These are phyloP conservation scores for Penicillium sp. DNA, from an alignment of 2,329 filamentous ascomycete species.

Conservation along the genomic window DNA sequence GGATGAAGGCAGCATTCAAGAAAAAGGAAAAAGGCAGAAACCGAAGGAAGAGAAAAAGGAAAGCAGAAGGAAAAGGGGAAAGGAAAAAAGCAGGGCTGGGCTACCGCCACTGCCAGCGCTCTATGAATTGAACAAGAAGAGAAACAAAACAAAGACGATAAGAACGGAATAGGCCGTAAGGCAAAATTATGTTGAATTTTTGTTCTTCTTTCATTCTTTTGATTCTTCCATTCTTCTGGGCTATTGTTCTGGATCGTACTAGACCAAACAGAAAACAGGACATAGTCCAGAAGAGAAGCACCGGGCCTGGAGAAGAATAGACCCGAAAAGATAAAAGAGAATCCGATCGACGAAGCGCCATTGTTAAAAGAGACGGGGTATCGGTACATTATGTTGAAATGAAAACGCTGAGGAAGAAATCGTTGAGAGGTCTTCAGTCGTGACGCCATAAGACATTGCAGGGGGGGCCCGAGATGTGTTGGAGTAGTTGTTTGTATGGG, in stretches of 20 bases:
- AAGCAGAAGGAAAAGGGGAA: neutral
- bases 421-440: constrained; percentile 45
- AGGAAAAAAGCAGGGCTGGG: neutral
- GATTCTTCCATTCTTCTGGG: constrained; percentile 10
- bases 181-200: constrained; percentile 28
- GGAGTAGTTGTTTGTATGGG: constrained; percentile 21
- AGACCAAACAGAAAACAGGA: constrained; percentile 13
- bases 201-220: constrained; percentile 15
- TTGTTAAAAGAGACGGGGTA: constrained; percentile 37
- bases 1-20: neutral
- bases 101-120: constrained; percentile 12
- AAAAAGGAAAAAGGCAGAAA: neutral
- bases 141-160: constrained; percentile 4
- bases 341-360: constrained; percentile 27
- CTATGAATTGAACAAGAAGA: constrained; percentile 14
- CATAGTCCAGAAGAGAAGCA: constrained; percentile 21
- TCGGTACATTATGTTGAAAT: constrained; percentile 43
- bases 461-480: constrained; percentile 26
- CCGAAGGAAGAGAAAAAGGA: neutral
- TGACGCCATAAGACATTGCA: constrained; percentile 41
- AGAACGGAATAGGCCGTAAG: constrained; percentile 2
- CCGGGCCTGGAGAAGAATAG: constrained; percentile 16
- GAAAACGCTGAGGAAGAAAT: constrained; percentile 42
- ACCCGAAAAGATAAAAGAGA: constrained; percentile 15
- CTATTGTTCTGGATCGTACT: constrained; percentile 11